Conservation (phyloP, 148 eudicot genomes). For the Cornus florida region DNA sequence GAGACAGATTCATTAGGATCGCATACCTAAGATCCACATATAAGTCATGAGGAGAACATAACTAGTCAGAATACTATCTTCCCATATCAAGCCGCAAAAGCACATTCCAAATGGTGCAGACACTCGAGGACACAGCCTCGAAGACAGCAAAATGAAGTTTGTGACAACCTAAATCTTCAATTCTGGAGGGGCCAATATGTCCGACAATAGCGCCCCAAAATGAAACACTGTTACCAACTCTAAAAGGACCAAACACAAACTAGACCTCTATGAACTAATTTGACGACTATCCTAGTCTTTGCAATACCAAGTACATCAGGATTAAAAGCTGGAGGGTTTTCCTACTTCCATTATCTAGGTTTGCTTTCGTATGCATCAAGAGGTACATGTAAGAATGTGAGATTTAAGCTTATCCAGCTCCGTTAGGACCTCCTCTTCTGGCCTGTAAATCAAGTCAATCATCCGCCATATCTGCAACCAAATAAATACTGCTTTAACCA, state of each 20-base stretch:
- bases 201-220: background rate
- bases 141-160: background rate
- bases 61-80: background rate
- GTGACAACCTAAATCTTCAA: background rate
- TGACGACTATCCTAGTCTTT: background rate
- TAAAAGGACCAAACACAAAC: background rate
- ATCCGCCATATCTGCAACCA: constrained; percentile 91
- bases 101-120: background rate
- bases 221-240: background rate
- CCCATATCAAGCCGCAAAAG: background rate
- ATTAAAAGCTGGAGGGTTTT: background rate
- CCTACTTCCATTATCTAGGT: background rate
- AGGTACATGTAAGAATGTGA: constrained; percentile 51
- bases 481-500: background rate
- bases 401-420: constrained; percentile 79
- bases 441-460: constrained; percentile 83
- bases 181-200: background rate
- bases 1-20: background rate
- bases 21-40: background rate
- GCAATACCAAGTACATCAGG: background rate
- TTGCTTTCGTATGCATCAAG: constrained; percentile 19
- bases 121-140: background rate
- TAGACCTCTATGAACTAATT: background rate
- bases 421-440: constrained; percentile 75
- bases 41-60: background rate